These are phyloP conservation scores for Biscogniauxia sp. DNA, from an alignment of 2,329 filamentous ascomycete genomes.

Conservation along the genomic window DNA sequence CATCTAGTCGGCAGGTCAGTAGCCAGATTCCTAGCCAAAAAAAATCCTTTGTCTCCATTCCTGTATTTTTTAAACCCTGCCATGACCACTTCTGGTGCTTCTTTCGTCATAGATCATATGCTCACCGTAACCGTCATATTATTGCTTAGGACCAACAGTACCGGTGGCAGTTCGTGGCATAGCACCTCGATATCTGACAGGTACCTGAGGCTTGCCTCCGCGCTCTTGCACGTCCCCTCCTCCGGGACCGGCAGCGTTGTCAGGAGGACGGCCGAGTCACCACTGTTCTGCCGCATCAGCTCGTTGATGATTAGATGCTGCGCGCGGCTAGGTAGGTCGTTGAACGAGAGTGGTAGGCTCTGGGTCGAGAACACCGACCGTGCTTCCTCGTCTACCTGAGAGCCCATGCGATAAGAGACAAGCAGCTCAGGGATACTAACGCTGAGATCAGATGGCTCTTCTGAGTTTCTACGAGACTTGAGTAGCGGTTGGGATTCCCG, in stretches of 20 bases:
- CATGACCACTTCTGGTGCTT: no score
- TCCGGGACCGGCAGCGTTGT: conserved; percentile 80
- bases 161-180: conserved; percentile 72
- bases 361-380: conserved; percentile 53
- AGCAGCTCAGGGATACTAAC: conserved; percentile 45
- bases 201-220: conserved; percentile 69
- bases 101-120: conserved; percentile 41
- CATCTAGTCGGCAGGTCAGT: no score
- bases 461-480: conserved; percentile 39
- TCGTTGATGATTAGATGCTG: conserved; percentile 88
- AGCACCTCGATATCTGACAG: conserved; percentile 76
- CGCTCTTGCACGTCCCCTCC: conserved; percentile 71
- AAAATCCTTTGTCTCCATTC: neutral
- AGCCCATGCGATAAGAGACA: conserved; percentile 36
- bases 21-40: neutral
- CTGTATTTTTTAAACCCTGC: no score
- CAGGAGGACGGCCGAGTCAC: conserved; percentile 73
- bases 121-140: conserved; percentile 86
- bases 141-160: conserved; percentile 79
- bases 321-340: conserved; percentile 78
- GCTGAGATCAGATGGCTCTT: conserved; percentile 34
- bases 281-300: conserved; percentile 67
- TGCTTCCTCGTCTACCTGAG: conserved; percentile 24
- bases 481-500: conserved; percentile 37
- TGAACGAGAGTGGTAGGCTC: conserved; percentile 73